Percentiles rank a stretch among this genome's conserved stretches.
phyloP scores from a whole-genome alignment of 1,139 yeast species.

The Yamadazyma atlantica region DNA sequence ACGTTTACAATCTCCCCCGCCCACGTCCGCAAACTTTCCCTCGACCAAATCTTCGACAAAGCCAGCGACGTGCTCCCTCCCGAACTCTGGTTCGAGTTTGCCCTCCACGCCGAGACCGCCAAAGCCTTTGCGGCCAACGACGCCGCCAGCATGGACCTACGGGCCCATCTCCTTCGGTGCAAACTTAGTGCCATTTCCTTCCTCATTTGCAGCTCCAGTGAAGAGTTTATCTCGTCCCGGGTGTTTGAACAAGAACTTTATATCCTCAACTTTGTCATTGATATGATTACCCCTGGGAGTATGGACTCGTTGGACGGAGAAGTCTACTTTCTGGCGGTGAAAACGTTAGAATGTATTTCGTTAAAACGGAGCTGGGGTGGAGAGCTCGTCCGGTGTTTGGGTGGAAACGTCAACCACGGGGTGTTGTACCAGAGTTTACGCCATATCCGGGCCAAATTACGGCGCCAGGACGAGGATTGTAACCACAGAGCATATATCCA shows the following conservation, averaged over 20 bases:
- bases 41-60: slow-evolving; percentile 64
- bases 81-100: slow-evolving; percentile 63
- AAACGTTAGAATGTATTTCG: slow-evolving; percentile 71
- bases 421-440: slow-evolving; percentile 71
- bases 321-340: slow-evolving; percentile 60
- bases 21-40: slow-evolving; percentile 46
- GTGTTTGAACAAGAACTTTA: slow-evolving; percentile 77
- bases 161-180: slow-evolving; percentile 60
- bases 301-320: slow-evolving; percentile 49
- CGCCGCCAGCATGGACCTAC: slow-evolving; percentile 51
- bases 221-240: slow-evolving; percentile 58
- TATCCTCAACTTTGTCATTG: slow-evolving; percentile 68
- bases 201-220: slow-evolving; percentile 48
- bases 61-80: slow-evolving; percentile 61
- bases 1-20: slow-evolving; percentile 48
- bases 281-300: slow-evolving; percentile 59
- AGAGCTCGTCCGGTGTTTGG: slow-evolving; percentile 76
- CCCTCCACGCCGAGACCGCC: slow-evolving; percentile 61
- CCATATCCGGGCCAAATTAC: slow-evolving; percentile 51
- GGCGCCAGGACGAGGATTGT: slow-evolving; percentile 31
- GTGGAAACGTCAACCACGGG: slow-evolving; percentile 92
- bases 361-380: slow-evolving; percentile 69
- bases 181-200: slow-evolving; percentile 69
- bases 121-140: slow-evolving; percentile 69
- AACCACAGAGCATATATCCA: slow-evolving; percentile 50